phyloP scores from a whole-genome alignment of 345 rosid species.

The Aquilaria sinensis region DNA sequence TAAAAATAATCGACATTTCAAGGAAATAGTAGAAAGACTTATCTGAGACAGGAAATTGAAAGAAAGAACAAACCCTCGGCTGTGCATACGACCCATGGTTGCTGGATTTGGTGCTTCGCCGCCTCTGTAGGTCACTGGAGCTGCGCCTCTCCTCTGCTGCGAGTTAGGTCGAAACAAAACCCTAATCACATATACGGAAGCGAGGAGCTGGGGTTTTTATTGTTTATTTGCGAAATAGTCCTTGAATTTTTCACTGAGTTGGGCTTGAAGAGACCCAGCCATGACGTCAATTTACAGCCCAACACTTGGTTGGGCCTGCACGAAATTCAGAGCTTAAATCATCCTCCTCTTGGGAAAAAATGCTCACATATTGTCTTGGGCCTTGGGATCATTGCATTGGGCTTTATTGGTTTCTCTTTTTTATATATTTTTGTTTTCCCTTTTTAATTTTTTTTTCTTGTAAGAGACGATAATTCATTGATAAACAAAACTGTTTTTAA shows the following conservation, averaged over 20 bases:
- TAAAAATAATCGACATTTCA: not conserved
- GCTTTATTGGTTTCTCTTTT: too few relatives aligned
- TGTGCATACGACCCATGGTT: constrained; percentile 90
- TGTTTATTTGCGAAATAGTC: constrained; percentile 1
- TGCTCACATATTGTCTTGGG: too few relatives aligned
- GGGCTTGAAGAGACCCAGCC: too few relatives aligned
- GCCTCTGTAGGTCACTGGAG: constrained; percentile 1
- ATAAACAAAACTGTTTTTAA: too few relatives aligned
- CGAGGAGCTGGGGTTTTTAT: constrained; percentile 9
- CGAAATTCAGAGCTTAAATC: not conserved
- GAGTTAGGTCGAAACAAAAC: constrained; percentile 21
- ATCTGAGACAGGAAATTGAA: not conserved
- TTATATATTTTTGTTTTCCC: too few relatives aligned
- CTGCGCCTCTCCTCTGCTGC: constrained; percentile 2
- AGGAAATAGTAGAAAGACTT: not conserved
- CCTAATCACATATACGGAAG: not conserved
- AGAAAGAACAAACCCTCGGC: constrained; percentile 43
- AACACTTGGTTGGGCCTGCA: not conserved
- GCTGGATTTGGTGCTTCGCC: constrained; percentile 7
- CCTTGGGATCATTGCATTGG: too few relatives aligned
- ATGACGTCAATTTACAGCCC: not conserved
- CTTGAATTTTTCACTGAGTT: not conserved
- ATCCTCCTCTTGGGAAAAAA: not conserved
- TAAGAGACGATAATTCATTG: too few relatives aligned
- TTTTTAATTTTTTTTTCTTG: too few relatives aligned